Conservation (phyloP, 805 yeast genomes). For the Candida nitratophila region DNA sequence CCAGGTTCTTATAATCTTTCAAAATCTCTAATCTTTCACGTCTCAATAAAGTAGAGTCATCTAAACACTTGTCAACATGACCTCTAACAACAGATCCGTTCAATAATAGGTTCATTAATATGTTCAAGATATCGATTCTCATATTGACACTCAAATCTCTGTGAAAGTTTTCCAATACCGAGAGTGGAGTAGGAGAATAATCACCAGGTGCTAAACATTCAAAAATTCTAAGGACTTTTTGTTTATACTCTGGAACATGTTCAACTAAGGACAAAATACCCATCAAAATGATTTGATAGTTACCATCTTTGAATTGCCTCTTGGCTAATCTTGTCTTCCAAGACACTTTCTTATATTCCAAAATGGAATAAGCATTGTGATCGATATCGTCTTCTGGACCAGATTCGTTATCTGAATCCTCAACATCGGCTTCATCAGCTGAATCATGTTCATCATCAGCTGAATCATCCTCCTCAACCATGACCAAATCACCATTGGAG, state of each 20-base stretch:
- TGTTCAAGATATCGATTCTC: slow-evolving; percentile 50
- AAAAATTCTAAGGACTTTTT: slow-evolving; percentile 43
- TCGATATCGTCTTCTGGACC: slow-evolving; percentile 25
- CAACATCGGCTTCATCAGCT: slow-evolving; percentile 16
- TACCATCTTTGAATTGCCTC: slow-evolving; percentile 74
- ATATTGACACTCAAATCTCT: slow-evolving; percentile 41
- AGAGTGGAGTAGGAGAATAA: slow-evolving; percentile 38
- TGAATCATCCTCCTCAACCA: slow-evolving; percentile 20
- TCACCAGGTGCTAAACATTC: slow-evolving; percentile 52
- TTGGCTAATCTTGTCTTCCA: slow-evolving; percentile 79
- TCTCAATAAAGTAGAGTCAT: slow-evolving; percentile 52
- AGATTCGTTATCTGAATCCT: slow-evolving; percentile 13
- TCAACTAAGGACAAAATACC: slow-evolving; percentile 64
- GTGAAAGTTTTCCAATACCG: slow-evolving; percentile 51
- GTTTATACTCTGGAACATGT: slow-evolving; percentile 46
- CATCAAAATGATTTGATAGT: slow-evolving; percentile 73
- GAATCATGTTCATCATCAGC: slow-evolving; percentile 14
- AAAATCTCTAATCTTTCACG: slow-evolving; percentile 60
- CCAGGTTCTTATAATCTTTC: slow-evolving; percentile 47
- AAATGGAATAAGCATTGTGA: slow-evolving; percentile 37
- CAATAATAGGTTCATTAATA: slow-evolving; percentile 56
- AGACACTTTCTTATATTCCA: slow-evolving; percentile 50
- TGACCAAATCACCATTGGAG: slow-evolving; percentile 13
- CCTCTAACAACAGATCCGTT: slow-evolving; percentile 53
- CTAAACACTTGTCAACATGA: slow-evolving; percentile 63